phyloP scores from a whole-genome alignment of 768 basidiomycete genomes.

The Fistulinella prunicolor region DNA sequence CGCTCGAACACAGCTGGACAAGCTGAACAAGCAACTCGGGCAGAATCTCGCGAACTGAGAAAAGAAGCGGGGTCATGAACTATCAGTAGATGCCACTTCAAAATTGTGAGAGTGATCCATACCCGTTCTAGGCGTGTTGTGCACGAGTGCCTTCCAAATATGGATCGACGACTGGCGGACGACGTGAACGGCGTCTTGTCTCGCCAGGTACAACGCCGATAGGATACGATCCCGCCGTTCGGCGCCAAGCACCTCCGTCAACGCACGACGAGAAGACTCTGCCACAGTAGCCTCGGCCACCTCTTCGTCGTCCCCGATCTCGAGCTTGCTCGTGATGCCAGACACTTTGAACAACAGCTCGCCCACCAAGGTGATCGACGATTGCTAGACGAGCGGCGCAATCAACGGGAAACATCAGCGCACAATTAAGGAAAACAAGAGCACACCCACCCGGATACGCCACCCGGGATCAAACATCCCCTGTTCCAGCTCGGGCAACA shows the following conservation, averaged over 20 bases:
- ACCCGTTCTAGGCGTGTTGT: slow-evolving; percentile 92
- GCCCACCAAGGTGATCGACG: slow-evolving; percentile 93
- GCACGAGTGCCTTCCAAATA: slow-evolving; percentile 97
- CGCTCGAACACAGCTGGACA: slow-evolving; percentile 71
- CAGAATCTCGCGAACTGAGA: slow-evolving; percentile 81
- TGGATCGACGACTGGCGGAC: slow-evolving; percentile 91
- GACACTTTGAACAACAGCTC: slow-evolving; percentile 96
- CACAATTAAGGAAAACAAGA: too few species aligned
- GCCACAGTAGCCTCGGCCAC: slow-evolving; percentile 60
- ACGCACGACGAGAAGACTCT: slow-evolving; percentile 80
- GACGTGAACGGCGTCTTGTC: slow-evolving; percentile 86
- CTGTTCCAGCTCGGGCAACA: slow-evolving; percentile 89
- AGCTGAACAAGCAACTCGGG: slow-evolving; percentile 80
- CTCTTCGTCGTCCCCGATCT: slow-evolving; percentile 69
- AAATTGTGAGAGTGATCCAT: slow-evolving; percentile 4
- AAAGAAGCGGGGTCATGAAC: slow-evolving; percentile 9
- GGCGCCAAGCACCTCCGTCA: slow-evolving; percentile 82
- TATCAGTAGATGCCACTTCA: too few species aligned
- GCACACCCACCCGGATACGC: slow-evolving; percentile 89
- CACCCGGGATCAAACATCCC: slow-evolving; percentile 95
- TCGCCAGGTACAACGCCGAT: slow-evolving; percentile 86
- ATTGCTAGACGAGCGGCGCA: too few species aligned
- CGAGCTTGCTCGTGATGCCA: slow-evolving; percentile 88
- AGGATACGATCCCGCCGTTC: slow-evolving; percentile 91
- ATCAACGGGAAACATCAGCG: too few species aligned